A percentile compares a stretch with the other conserved stretches of the same genome.
Evolutionary conservation across 306 rosid genomes (phyloP).

Genomic region (Ormosia semicastrata): DNA sequence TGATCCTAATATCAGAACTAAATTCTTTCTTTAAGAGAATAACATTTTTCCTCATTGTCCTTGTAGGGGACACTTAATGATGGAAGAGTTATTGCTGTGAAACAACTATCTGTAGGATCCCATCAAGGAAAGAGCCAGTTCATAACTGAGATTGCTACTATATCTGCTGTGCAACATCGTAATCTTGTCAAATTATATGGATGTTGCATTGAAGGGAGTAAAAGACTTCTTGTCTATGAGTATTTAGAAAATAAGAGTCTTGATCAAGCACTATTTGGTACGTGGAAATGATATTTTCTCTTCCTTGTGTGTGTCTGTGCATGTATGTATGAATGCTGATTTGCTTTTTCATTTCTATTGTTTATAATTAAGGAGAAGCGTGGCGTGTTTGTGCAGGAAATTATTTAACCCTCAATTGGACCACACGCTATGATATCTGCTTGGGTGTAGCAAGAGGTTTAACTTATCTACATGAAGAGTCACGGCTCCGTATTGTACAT

Average conservation of each 20-base stretch:
- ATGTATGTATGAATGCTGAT: neutral
- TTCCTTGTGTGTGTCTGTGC: neutral
- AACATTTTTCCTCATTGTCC: neutral
- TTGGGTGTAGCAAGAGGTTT: constrained; percentile 77
- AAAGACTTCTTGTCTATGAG: constrained; percentile 78
- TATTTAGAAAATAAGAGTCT: constrained; percentile 81
- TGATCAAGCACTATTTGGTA: constrained; percentile 90
- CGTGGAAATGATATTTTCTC: constrained; percentile 6
- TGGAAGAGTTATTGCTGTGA: constrained; percentile 76
- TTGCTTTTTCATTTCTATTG: neutral
- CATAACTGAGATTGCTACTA: constrained; percentile 76
- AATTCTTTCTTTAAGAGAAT: neutral
- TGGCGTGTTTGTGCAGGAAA: constrained; percentile 40
- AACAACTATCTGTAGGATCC: constrained; percentile 71
- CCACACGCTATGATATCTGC: constrained; percentile 68
- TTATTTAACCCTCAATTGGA: constrained; percentile 54
- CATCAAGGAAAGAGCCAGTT: constrained; percentile 85
- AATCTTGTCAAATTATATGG: constrained; percentile 79
- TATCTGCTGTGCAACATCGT: constrained; percentile 83
- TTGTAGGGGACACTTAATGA: constrained; percentile 66
- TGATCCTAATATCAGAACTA: neutral
- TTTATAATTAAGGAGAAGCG: neutral
- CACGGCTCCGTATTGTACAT: constrained; percentile 68
- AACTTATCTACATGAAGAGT: constrained; percentile 79
- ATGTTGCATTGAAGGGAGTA: constrained; percentile 70